A percentile compares a stretch with the other conserved stretches of the same genome.
Conservation (phyloP, 768 basidiomycete species). For the Boletus barrowsii region DNA sequence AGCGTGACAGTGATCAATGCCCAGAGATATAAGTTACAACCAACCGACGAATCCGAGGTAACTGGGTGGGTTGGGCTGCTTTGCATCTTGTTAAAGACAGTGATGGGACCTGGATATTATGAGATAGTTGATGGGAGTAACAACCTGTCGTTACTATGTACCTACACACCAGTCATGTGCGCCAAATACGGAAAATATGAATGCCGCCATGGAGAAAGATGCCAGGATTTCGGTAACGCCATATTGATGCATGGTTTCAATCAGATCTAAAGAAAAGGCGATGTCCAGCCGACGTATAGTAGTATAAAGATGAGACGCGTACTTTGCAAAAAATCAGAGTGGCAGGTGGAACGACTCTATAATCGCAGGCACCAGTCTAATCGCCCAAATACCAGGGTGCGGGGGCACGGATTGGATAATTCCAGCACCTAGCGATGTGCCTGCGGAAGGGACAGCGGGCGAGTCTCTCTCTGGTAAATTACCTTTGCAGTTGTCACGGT, state of each 20-base stretch:
- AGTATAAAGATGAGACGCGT: slow-evolving; percentile 21
- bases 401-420: slow-evolving; percentile 62
- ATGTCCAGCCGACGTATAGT: background rate
- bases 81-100: slow-evolving; percentile 84
- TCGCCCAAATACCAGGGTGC: slow-evolving; percentile 80
- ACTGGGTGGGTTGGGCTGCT: slow-evolving; percentile 54
- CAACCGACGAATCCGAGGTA: slow-evolving; percentile 89
- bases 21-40: slow-evolving; percentile 92
- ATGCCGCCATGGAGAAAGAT: slow-evolving; percentile 85
- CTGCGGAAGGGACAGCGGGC: background rate
- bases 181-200: slow-evolving; percentile 81
- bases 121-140: background rate
- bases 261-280: slow-evolving; percentile 85
- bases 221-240: slow-evolving; percentile 85
- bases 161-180: slow-evolving; percentile 58
- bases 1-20: slow-evolving; percentile 80
- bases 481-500: too few relatives aligned
- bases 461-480: background rate
- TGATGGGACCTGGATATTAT: slow-evolving; percentile 67
- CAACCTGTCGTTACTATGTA: slow-evolving; percentile 42
- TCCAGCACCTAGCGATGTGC: slow-evolving; percentile 42
- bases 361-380: slow-evolving; percentile 94
- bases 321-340: slow-evolving; percentile 83
- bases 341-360: slow-evolving; percentile 84
- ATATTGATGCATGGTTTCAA: slow-evolving; percentile 87